These are phyloP conservation scores for Dictyostelium purpureum DNA, from an alignment of 78 protist genomes.

Conservation along the genomic window DNA sequence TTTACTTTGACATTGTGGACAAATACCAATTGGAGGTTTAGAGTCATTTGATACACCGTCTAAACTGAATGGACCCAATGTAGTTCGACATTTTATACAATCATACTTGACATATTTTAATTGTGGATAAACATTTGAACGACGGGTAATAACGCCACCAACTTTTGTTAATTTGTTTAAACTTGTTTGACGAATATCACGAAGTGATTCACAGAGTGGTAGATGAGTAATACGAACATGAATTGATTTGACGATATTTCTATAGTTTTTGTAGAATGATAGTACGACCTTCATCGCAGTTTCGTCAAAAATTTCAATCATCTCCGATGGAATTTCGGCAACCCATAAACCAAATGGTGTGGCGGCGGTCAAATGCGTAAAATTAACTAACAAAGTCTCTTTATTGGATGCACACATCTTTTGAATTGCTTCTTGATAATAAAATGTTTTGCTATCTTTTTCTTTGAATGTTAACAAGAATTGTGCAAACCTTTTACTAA, in stretches of 20 bases:
- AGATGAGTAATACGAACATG: slow-evolving; percentile 96
- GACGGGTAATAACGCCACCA: slow-evolving; percentile 98
- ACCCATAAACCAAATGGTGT: slow-evolving; percentile 87
- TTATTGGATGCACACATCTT: slow-evolving; percentile 51
- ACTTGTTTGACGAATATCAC: slow-evolving; percentile 95
- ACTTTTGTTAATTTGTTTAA: slow-evolving; percentile 92
- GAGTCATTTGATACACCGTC: slow-evolving; percentile 2
- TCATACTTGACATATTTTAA: slow-evolving; percentile 87
- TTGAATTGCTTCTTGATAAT: slow-evolving; percentile 38
- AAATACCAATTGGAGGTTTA: slow-evolving; percentile 37
- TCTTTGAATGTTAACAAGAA: slow-evolving; percentile 32
- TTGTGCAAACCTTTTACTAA: slow-evolving; percentile 6
- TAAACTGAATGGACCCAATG: slow-evolving; percentile 89
- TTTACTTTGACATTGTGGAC: slow-evolving; percentile 77
- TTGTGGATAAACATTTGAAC: slow-evolving; percentile 97
- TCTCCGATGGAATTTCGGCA: slow-evolving; percentile 92
- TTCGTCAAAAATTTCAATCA: slow-evolving; percentile 93
- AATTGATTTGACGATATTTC: slow-evolving; percentile 48
- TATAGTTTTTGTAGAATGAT: slow-evolving; percentile 30
- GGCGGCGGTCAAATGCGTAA: slow-evolving; percentile 23
- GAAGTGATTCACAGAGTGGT: slow-evolving; percentile 92
- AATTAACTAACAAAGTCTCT: slow-evolving; percentile 80
- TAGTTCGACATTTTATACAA: slow-evolving; percentile 91
- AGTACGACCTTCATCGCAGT: slow-evolving; percentile 59
- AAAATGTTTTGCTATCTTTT: neutral